Conservation (phyloP, 2,329 filamentous ascomycete genomes). For the Cladophialophora carrionii region DNA sequence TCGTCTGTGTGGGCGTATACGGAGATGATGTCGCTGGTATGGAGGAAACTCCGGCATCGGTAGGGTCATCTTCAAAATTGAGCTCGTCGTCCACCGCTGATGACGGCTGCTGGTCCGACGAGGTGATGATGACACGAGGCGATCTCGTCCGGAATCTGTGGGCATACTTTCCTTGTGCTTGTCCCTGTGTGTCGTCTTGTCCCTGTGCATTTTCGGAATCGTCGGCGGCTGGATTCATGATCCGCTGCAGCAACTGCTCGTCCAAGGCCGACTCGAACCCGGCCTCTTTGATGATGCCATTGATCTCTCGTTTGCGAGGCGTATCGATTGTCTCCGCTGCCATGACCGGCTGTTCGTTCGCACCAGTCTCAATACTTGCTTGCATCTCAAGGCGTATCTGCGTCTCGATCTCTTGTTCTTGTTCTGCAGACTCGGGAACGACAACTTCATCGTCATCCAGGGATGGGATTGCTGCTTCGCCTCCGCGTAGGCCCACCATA, state of each 20-base stretch:
- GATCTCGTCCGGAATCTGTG: constrained; percentile 21
- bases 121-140: constrained; percentile 9
- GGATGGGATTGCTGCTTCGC: constrained; percentile 17
- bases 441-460: constrained; percentile 26
- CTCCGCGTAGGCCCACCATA: constrained; percentile 11
- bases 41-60: constrained; percentile 1
- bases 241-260: constrained; percentile 42
- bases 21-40: constrained; percentile 26
- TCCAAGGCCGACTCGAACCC: constrained; percentile 54
- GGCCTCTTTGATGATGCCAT: constrained; percentile 53
- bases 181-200: neutral
- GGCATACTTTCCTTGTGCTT: constrained; percentile 12
- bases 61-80: neutral
- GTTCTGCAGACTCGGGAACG: constrained; percentile 31
- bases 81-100: constrained; percentile 10
- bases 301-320: constrained; percentile 48
- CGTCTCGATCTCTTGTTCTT: constrained; percentile 12
- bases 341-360: neutral
- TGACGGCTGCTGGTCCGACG: constrained; percentile 9
- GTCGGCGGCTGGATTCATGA: constrained; percentile 3
- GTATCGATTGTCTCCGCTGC: constrained; percentile 39
- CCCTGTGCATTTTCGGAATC: neutral
- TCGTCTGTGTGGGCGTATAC: constrained; percentile 32
- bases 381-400: neutral
- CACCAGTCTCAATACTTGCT: neutral